Conservation (phyloP, 1,284 basidiomycete species). For the Irpex sp. region DNA sequence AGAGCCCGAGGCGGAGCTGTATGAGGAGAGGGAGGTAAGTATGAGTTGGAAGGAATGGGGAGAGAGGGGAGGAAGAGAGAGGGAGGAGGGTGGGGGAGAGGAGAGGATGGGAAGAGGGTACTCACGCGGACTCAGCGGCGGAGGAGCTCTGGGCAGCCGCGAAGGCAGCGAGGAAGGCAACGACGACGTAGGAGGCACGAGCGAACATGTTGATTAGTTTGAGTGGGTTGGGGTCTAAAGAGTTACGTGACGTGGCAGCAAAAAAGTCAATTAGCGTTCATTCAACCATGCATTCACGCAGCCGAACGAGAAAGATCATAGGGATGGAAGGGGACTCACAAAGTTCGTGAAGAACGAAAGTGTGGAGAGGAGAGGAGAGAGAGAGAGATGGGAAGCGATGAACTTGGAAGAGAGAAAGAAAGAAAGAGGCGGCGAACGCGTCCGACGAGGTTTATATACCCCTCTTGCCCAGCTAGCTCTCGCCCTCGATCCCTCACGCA, state of each 20-base stretch:
- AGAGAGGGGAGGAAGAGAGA: constrained; percentile 21
- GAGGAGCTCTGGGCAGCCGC: background rate
- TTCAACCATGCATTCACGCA: background rate
- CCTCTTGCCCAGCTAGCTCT: background rate
- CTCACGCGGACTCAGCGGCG: background rate
- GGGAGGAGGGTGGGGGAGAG: constrained; percentile 27
- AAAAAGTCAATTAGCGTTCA: background rate
- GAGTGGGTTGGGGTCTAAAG: background rate
- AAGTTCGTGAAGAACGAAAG: background rate
- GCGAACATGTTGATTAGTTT: background rate
- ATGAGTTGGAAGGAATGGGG: too few species aligned
- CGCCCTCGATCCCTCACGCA: too few species aligned
- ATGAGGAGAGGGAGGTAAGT: background rate
- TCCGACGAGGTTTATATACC: background rate
- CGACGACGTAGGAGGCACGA: background rate
- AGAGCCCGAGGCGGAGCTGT: constrained; percentile 10
- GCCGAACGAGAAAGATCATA: too few species aligned
- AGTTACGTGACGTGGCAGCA: background rate
- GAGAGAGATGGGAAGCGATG: background rate
- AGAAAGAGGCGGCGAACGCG: background rate
- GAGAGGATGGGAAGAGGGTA: constrained; percentile 49
- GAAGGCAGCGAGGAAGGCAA: background rate
- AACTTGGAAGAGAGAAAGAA: background rate
- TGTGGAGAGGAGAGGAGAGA: background rate
- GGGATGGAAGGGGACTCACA: background rate